phyloP scores from a whole-genome alignment of 1,284 basidiomycete species.

The Inonotus hispidus region DNA sequence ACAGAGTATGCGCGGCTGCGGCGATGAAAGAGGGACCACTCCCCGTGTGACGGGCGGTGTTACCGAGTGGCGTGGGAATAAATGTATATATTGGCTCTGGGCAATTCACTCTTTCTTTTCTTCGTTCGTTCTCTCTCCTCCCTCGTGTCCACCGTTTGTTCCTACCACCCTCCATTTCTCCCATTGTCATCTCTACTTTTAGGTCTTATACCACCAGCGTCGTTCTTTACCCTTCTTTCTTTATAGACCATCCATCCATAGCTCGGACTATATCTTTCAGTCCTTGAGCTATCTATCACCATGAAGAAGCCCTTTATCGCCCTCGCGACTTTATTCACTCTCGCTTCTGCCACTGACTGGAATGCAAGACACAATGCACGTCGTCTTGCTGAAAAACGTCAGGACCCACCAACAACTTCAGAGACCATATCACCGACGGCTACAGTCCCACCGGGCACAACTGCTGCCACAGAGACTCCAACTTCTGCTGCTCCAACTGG shows the following conservation, averaged over 20 bases:
- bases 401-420: conserved; percentile 22
- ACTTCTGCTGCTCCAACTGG: not conserved
- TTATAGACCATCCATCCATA: not conserved
- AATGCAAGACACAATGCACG: conserved; percentile 22
- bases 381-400: conserved; percentile 20
- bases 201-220: not conserved
- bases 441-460: conserved; percentile 24
- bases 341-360: conserved; percentile 33
- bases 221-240: not conserved
- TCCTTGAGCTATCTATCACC: not conserved
- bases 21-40: too few relatives aligned
- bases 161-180: too few relatives aligned
- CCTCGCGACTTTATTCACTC: conserved; percentile 39
- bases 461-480: conserved; percentile 18
- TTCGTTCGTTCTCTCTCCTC: not conserved
- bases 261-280: not conserved
- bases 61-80: conserved; percentile 2
- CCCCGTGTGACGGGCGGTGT: not conserved
- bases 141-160: not conserved
- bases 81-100: not conserved
- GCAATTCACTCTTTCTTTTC: not conserved
- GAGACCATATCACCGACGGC: conserved; percentile 25
- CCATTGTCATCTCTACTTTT: too few relatives aligned
- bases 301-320: conserved; percentile 38
- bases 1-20: not conserved